A percentile compares a stretch with the other conserved stretches of the same genome.
Conservation (phyloP, 2,329 filamentous ascomycete genomes). For the Apiospora saccharicola region DNA sequence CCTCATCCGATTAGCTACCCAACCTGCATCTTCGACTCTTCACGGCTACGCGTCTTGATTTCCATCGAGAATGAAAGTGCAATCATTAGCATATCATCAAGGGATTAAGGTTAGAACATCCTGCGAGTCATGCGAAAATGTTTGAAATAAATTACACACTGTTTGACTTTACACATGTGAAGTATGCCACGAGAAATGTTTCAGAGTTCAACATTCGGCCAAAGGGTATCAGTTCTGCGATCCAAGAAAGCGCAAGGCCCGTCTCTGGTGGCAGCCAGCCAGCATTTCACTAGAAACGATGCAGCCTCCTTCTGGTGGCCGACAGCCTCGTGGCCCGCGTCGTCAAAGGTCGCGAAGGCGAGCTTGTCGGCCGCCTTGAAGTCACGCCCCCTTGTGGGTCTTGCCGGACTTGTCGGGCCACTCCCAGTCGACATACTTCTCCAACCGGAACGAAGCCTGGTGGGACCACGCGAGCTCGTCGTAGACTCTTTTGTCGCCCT, state of each 20-base stretch:
- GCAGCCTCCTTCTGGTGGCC: slow-evolving; percentile 28
- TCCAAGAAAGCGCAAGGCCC: slow-evolving; percentile 25
- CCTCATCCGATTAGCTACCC: not conserved
- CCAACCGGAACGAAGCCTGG: slow-evolving; percentile 27
- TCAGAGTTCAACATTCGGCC: slow-evolving; percentile 9
- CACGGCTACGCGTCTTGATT: not conserved
- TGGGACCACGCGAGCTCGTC: slow-evolving; percentile 26
- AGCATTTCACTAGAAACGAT: slow-evolving; percentile 27
- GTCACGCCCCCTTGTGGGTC: slow-evolving; percentile 25
- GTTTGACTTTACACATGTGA: too few species aligned
- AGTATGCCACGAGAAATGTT: not conserved
- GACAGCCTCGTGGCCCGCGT: slow-evolving; percentile 27
- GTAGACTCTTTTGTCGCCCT: slow-evolving; percentile 29
- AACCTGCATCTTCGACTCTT: not conserved
- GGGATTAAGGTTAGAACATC: too few species aligned
- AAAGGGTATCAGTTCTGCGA: not conserved
- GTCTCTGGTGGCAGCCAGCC: slow-evolving; percentile 18
- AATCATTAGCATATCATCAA: not conserved
- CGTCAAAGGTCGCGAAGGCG: slow-evolving; percentile 23
- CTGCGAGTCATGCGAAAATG: not conserved
- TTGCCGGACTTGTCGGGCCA: slow-evolving; percentile 24
- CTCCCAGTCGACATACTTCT: slow-evolving; percentile 26
- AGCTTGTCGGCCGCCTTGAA: slow-evolving; percentile 28
- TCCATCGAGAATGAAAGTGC: not conserved
- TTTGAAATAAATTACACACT: not conserved